phyloP scores from a whole-genome alignment of 805 yeast species.

The Suhomyces sp. region DNA sequence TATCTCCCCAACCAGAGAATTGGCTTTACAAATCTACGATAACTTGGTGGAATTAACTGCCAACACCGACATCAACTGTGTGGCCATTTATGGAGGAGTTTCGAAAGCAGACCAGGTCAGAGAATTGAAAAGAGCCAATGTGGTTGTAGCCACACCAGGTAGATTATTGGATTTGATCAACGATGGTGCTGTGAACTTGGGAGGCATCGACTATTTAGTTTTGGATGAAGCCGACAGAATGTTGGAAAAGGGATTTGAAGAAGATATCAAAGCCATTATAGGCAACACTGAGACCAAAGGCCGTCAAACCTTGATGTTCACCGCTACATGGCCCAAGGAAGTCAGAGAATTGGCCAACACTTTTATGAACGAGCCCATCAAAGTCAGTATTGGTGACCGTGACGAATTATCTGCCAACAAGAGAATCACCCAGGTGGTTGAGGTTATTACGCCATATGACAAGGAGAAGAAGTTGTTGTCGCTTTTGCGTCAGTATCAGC shows the following conservation, averaged over 20 bases:
- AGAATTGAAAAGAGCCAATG: conserved; percentile 62
- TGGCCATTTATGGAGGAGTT: conserved; percentile 96
- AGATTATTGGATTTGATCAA: conserved; percentile 85
- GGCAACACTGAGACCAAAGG: conserved; percentile 47
- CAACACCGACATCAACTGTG: conserved; percentile 61
- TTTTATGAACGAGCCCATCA: conserved; percentile 83
- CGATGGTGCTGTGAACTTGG: conserved; percentile 77
- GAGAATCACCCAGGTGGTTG: conserved; percentile 89
- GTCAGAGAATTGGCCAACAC: conserved; percentile 87
- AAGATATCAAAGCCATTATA: conserved; percentile 85
- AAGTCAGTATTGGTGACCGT: conserved; percentile 88
- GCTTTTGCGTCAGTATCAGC: conserved; percentile 69
- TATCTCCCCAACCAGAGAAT: conserved; percentile 95
- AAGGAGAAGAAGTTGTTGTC: conserved; percentile 77
- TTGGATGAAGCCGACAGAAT: conserved; percentile 98
- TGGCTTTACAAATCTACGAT: conserved; percentile 91
- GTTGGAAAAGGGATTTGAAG: conserved; percentile 98
- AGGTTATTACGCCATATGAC: conserved; percentile 72
- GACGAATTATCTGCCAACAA: conserved; percentile 94
- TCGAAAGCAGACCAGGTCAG: conserved; percentile 88
- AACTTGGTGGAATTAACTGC: conserved; percentile 67
- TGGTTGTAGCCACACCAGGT: conserved; percentile 98
- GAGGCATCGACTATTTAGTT: conserved; percentile 71
- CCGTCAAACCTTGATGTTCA: conserved; percentile 95
- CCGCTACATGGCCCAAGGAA: conserved; percentile 99